Conservation (phyloP, 2,329 filamentous ascomycete species). For the Tolypocladium ovalisporum region DNA sequence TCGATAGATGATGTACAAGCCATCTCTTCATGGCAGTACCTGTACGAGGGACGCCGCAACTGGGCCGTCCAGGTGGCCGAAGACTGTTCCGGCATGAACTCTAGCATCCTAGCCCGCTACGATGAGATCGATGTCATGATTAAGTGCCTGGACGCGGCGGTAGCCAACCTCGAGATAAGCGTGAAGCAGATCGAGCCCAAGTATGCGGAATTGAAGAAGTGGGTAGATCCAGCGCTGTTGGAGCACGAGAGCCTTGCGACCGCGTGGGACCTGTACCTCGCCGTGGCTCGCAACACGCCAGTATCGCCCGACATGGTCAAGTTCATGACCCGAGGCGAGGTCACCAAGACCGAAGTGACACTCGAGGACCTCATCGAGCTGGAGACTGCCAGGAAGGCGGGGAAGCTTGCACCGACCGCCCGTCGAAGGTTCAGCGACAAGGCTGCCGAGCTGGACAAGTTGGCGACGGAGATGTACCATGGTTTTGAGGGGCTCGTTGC, state of each 20-base stretch:
- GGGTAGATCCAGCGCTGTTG: slow-evolving; percentile 55
- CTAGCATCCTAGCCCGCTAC: slow-evolving; percentile 53
- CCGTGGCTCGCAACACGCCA: slow-evolving; percentile 51
- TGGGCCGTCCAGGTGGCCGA: slow-evolving; percentile 68
- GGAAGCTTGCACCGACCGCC: slow-evolving; percentile 48
- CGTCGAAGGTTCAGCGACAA: slow-evolving; percentile 49
- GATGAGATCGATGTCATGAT: slow-evolving; percentile 66
- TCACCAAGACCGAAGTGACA: slow-evolving; percentile 39
- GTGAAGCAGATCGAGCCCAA: slow-evolving; percentile 62
- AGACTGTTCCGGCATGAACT: slow-evolving; percentile 56
- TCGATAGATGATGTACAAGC: slow-evolving; percentile 70
- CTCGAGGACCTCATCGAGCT: slow-evolving; percentile 68
- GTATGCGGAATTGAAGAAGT: slow-evolving; percentile 58
- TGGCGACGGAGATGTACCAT: slow-evolving; percentile 47
- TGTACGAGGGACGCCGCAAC: slow-evolving; percentile 69
- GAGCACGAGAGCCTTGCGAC: slow-evolving; percentile 55
- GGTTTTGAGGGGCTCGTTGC: slow-evolving; percentile 51
- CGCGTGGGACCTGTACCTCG: slow-evolving; percentile 59
- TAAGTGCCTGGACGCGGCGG: slow-evolving; percentile 71
- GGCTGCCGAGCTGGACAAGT: slow-evolving; percentile 49
- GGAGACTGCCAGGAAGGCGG: slow-evolving; percentile 62
- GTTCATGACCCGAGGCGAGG: slow-evolving; percentile 46
- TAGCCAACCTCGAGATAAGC: slow-evolving; percentile 72
- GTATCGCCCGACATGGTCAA: slow-evolving; percentile 55
- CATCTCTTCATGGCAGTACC: slow-evolving; percentile 74